These are phyloP conservation scores for Rhizopus stolonifer DNA, from an alignment of 371 early-diverging fungal genomes.

Conservation along the genomic window DNA sequence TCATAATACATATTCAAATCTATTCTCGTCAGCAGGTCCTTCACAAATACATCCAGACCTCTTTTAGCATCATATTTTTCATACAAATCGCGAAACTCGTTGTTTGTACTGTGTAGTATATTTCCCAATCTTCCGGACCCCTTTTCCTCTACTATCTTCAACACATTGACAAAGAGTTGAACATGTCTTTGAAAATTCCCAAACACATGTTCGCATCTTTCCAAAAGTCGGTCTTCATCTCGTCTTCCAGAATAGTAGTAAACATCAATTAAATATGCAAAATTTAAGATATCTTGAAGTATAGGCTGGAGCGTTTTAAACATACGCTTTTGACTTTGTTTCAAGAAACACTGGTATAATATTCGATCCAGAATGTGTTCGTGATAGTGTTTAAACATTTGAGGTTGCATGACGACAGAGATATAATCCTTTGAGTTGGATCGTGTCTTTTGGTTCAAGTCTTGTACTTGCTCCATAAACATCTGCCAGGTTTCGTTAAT, in stretches of 20 bases:
- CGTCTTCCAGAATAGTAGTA: background rate
- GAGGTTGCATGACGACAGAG: conserved; percentile 35
- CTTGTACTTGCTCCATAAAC: conserved; percentile 39
- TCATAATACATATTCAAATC: conserved; percentile 23
- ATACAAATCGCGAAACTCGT: conserved; percentile 27
- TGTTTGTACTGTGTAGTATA: conserved; percentile 25
- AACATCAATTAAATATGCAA: conserved; percentile 21
- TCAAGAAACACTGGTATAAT: conserved; percentile 49
- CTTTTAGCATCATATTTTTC: conserved; percentile 23
- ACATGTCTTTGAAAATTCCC: conserved; percentile 33
- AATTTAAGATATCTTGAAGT: conserved; percentile 36
- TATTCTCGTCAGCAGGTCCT: conserved; percentile 28
- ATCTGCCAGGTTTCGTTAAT: conserved; percentile 43
- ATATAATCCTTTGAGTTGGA: conserved; percentile 6
- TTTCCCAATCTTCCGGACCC: conserved; percentile 39
- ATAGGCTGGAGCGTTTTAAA: conserved; percentile 33
- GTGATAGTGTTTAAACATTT: conserved; percentile 44
- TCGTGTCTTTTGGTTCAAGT: conserved; percentile 4
- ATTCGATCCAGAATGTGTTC: conserved; percentile 54
- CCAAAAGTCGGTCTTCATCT: conserved; percentile 11
- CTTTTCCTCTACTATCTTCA: conserved; percentile 39
- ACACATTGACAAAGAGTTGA: conserved; percentile 32
- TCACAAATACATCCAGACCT: conserved; percentile 32
- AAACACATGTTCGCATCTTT: conserved; percentile 22
- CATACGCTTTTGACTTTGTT: conserved; percentile 45